Percentiles rank a stretch among this genome's conserved stretches.
Evolutionary conservation across 2,329 filamentous ascomycete genomes (phyloP).

Genomic region (Pyricularia sp.): DNA sequence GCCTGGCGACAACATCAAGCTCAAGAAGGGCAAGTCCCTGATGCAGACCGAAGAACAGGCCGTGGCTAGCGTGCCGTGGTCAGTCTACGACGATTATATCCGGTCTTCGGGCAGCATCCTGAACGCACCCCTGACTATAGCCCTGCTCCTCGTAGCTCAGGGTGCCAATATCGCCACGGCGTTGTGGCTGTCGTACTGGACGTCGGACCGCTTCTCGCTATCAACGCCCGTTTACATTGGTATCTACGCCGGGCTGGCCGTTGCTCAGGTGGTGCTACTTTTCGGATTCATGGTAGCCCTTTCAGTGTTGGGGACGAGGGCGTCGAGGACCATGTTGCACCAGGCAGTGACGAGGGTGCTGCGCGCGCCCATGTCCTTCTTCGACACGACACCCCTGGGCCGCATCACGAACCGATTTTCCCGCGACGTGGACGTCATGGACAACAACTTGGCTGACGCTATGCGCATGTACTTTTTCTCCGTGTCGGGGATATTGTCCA

Average conservation of each 20-base stretch:
- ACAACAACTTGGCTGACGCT: constrained; percentile 80
- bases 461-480: constrained; percentile 92
- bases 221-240: constrained; percentile 64
- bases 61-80: constrained; percentile 68
- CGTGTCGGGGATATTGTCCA: constrained; percentile 68
- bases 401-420: constrained; percentile 96
- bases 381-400: constrained; percentile 91
- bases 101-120: constrained; percentile 62
- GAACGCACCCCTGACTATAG: constrained; percentile 54
- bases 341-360: constrained; percentile 69
- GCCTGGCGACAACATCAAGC: constrained; percentile 38
- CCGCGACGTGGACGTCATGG: constrained; percentile 92
- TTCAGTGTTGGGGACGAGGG: constrained; percentile 69
- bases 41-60: constrained; percentile 69
- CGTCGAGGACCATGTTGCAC: constrained; percentile 74
- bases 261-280: constrained; percentile 60
- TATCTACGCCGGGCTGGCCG: constrained; percentile 62
- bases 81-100: constrained; percentile 71
- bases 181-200: constrained; percentile 93
- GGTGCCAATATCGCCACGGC: constrained; percentile 80
- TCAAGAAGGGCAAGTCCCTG: constrained; percentile 47
- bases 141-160: constrained; percentile 63
- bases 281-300: constrained; percentile 74
- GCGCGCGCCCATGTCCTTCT: constrained; percentile 78
- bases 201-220: constrained; percentile 64